Evolutionary conservation across 2,329 filamentous ascomycete species (phyloP).

Genomic region (Apiospora sp.): DNA sequence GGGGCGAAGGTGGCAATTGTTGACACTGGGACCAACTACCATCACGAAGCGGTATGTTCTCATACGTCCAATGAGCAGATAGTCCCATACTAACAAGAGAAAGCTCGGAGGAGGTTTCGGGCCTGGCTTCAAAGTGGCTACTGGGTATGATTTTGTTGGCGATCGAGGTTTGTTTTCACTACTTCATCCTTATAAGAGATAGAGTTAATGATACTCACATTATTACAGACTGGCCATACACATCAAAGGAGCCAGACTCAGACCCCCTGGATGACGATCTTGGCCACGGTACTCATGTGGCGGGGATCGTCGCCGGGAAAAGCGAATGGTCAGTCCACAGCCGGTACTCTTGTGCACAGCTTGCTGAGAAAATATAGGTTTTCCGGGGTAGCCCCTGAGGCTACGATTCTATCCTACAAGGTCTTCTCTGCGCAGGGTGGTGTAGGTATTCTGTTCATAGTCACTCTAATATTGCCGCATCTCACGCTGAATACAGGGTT

Average conservation of each 20-base stretch:
- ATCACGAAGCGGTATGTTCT: constrained; percentile 13
- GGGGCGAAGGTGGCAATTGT: constrained; percentile 19
- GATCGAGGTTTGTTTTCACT: constrained; percentile 26
- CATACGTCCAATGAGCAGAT: background rate
- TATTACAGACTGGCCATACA: constrained; percentile 19
- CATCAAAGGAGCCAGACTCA: constrained; percentile 13
- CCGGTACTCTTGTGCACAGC: background rate
- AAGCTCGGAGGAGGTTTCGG: constrained; percentile 24
- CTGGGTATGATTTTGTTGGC: constrained; percentile 22
- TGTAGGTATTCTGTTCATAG: background rate
- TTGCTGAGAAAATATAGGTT: constrained; percentile 21
- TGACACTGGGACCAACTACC: constrained; percentile 23
- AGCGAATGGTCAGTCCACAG: constrained; percentile 26
- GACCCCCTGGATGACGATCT: constrained; percentile 33
- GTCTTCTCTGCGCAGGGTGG: constrained; percentile 30
- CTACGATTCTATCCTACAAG: constrained; percentile 36
- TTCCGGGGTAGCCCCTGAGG: constrained; percentile 38
- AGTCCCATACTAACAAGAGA: background rate
- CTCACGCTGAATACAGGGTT: background rate
- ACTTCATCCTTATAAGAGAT: background rate
- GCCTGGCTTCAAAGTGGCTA: constrained; percentile 25
- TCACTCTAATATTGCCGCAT: background rate
- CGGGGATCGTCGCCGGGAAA: constrained; percentile 39
- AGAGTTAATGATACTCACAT: background rate
- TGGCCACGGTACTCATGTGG: constrained; percentile 39